Evolutionary conservation across 306 rosid species (phyloP).

Genomic region (Trifolium repens): DNA sequence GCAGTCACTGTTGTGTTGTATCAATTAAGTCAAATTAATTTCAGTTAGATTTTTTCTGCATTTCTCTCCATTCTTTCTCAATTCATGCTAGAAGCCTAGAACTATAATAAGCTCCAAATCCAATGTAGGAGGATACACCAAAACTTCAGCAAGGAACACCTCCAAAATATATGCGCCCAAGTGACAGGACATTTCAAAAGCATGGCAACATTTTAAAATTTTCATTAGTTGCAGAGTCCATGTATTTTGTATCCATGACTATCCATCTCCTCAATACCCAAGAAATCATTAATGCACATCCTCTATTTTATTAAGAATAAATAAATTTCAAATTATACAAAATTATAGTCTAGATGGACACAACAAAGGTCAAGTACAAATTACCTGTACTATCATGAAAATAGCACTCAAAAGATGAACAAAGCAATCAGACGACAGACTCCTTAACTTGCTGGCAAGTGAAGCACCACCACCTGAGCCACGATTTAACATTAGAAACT

Average conservation of each 20-base stretch:
- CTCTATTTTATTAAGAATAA: conserved; percentile 12
- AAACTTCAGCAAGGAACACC: conserved; percentile 12
- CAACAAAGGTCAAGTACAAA: conserved; percentile 58
- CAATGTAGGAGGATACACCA: not conserved
- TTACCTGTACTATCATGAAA: conserved; percentile 92
- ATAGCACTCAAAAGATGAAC: conserved; percentile 93
- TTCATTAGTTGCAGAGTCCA: not conserved
- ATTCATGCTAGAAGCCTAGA: not conserved
- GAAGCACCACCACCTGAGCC: conserved; percentile 91
- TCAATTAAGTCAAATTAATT: conserved; percentile 1
- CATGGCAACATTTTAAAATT: conserved; percentile 13
- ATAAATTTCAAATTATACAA: conserved; percentile 35
- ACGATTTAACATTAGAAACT: conserved; percentile 43
- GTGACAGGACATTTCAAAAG: conserved; percentile 14
- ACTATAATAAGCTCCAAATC: conserved; percentile 6
- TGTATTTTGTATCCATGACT: not conserved
- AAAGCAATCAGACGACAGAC: conserved; percentile 90
- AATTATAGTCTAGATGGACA: conserved; percentile 19
- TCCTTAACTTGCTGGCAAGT: conserved; percentile 98
- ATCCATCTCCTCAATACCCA: not conserved
- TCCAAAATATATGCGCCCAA: not conserved
- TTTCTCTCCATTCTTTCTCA: conserved; percentile 1
- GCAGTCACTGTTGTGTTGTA: not conserved
- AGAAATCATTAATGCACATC: conserved; percentile 20
- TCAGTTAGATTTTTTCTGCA: not conserved